phyloP scores from a whole-genome alignment of 805 yeast species.

The Hanseniaspora mollemarum region DNA sequence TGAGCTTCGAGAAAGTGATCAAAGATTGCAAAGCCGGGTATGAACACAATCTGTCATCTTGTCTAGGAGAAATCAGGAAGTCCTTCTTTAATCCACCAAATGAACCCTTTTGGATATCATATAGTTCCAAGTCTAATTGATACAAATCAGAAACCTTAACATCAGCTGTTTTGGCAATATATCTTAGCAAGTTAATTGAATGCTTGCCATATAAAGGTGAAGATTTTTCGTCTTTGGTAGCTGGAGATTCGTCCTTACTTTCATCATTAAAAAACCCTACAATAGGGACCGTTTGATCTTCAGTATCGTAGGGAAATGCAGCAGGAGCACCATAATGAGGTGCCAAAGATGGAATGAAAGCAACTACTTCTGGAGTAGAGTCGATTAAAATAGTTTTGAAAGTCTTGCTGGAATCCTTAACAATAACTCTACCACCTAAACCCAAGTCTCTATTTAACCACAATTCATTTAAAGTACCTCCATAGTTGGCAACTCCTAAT shows the following conservation, averaged over 20 bases:
- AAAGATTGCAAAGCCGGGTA: constrained; percentile 58
- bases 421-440: constrained; percentile 58
- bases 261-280: constrained; percentile 42
- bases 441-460: constrained; percentile 87
- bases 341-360: constrained; percentile 73
- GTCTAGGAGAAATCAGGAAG: constrained; percentile 68
- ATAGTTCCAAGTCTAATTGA: constrained; percentile 66
- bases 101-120: constrained; percentile 68
- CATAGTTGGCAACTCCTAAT: constrained; percentile 75
- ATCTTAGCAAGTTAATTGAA: constrained; percentile 54
- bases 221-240: constrained; percentile 47
- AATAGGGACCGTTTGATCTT: constrained; percentile 69
- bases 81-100: constrained; percentile 70
- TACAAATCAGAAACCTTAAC: constrained; percentile 50
- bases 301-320: constrained; percentile 60
- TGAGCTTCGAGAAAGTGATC: constrained; percentile 35
- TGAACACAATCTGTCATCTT: constrained; percentile 76
- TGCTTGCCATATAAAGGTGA: constrained; percentile 64
- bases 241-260: constrained; percentile 28
- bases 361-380: constrained; percentile 59
- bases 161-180: constrained; percentile 49
- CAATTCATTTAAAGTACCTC: constrained; percentile 51
- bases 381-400: constrained; percentile 39
- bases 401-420: constrained; percentile 36
- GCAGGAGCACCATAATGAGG: constrained; percentile 74